These are phyloP conservation scores for Paramyrothecium roridum DNA, from an alignment of 2,329 filamentous ascomycete species.

Conservation along the genomic window DNA sequence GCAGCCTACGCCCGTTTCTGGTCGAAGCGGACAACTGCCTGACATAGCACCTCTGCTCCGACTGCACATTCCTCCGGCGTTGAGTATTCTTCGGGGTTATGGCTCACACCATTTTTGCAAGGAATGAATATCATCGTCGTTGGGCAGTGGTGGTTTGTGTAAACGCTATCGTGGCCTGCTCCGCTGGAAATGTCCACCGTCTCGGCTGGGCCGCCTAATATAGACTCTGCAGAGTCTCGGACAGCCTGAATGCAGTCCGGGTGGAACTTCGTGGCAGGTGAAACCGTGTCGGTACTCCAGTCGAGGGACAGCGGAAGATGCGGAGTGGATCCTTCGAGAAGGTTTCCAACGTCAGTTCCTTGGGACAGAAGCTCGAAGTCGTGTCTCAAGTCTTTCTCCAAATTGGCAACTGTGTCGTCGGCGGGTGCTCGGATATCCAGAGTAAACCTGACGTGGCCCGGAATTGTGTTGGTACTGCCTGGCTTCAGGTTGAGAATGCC, in stretches of 20 bases:
- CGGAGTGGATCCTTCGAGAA: slow-evolving; percentile 15
- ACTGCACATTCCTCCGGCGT: slow-evolving; percentile 16
- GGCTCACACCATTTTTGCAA: slow-evolving; percentile 26
- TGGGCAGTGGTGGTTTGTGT: slow-evolving; percentile 23
- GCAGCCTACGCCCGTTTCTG: too few species aligned
- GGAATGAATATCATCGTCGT: slow-evolving; percentile 31
- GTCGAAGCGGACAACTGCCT: slow-evolving; percentile 6
- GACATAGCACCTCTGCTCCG: slow-evolving; percentile 17
- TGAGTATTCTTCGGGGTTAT: slow-evolving; percentile 11
- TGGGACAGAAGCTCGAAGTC: slow-evolving; percentile 48
- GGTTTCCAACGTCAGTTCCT: slow-evolving; percentile 46
- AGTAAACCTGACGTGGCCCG: slow-evolving; percentile 60
- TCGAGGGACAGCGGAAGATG: slow-evolving; percentile 33
- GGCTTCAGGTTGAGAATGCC: slow-evolving; percentile 33
- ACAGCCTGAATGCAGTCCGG: slow-evolving; percentile 60
- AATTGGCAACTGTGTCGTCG: slow-evolving; percentile 45
- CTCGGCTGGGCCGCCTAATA: slow-evolving; percentile 16
- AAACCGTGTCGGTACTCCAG: slow-evolving; percentile 56
- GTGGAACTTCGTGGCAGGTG: slow-evolving; percentile 57
- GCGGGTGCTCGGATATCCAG: slow-evolving; percentile 60
- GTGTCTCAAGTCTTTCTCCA: neutral
- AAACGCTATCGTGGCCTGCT: slow-evolving; percentile 29
- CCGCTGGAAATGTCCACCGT: slow-evolving; percentile 22
- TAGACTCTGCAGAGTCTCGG: slow-evolving; percentile 44
- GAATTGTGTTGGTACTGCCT: slow-evolving; percentile 66